A percentile compares a stretch with the other conserved stretches of the same genome.
Evolutionary conservation across 2,329 filamentous ascomycete species (phyloP).

Genomic region (Pseudogymnoascus sp.): DNA sequence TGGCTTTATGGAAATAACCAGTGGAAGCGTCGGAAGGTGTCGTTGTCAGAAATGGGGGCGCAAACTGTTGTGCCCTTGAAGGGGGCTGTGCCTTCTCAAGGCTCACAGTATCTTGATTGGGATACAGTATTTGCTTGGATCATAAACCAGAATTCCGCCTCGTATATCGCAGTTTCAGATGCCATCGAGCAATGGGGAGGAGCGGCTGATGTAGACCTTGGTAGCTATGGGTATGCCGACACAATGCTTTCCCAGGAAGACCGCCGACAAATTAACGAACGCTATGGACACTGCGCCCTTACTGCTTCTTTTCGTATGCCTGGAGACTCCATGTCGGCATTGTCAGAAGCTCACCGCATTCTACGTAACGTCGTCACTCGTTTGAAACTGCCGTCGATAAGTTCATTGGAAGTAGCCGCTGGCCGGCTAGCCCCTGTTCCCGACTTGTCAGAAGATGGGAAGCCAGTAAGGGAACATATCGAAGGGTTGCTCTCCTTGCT

Average conservation of each 20-base stretch:
- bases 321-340: constrained; percentile 47
- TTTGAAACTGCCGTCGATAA: constrained; percentile 50
- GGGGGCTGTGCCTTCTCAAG: constrained; percentile 19
- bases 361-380: constrained; percentile 50
- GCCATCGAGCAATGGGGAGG: constrained; percentile 67
- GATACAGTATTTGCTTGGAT: constrained; percentile 63
- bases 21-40: constrained; percentile 41
- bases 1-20: constrained; percentile 62
- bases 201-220: constrained; percentile 60
- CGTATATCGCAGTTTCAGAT: constrained; percentile 54
- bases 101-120: constrained; percentile 52
- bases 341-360: constrained; percentile 53
- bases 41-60: constrained; percentile 15
- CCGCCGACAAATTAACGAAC: constrained; percentile 49
- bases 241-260: constrained; percentile 52
- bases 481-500: constrained; percentile 45
- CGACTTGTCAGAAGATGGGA: constrained; percentile 23
- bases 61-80: constrained; percentile 18
- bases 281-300: constrained; percentile 60
- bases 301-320: constrained; percentile 61
- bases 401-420: constrained; percentile 41
- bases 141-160: constrained; percentile 45
- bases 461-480: constrained; percentile 25
- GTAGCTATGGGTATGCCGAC: constrained; percentile 43
- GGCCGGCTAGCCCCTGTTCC: constrained; percentile 37